phyloP scores from a whole-genome alignment of 768 basidiomycete genomes.

The Plicaturopsis crispa region DNA sequence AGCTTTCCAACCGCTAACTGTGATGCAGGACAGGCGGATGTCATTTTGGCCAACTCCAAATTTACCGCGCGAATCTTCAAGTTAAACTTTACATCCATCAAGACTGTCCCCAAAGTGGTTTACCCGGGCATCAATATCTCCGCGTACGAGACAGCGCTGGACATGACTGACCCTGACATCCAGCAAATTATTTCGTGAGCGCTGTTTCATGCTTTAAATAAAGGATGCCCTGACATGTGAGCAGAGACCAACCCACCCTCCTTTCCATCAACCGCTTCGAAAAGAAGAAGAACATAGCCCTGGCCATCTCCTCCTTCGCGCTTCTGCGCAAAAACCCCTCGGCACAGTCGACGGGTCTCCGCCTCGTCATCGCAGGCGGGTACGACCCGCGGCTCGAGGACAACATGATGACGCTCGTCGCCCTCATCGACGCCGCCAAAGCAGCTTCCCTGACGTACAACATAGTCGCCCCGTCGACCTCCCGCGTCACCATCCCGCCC shows the following conservation, averaged over 20 bases:
- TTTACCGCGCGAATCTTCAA: slow-evolving; percentile 84
- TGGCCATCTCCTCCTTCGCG: slow-evolving; percentile 79
- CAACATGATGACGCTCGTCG: slow-evolving; percentile 63
- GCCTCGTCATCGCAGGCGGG: slow-evolving; percentile 83
- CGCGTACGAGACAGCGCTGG: slow-evolving; percentile 49
- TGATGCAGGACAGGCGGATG: slow-evolving; percentile 72
- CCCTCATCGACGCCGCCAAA: slow-evolving; percentile 53
- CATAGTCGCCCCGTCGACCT: slow-evolving; percentile 42
- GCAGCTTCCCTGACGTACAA: slow-evolving; percentile 49
- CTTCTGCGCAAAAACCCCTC: slow-evolving; percentile 29
- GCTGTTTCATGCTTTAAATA: neutral
- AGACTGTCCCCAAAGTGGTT: slow-evolving; percentile 62
- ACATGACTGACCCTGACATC: slow-evolving; percentile 42
- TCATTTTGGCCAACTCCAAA: slow-evolving; percentile 84
- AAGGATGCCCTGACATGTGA: slow-evolving; percentile 3
- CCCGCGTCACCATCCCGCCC: slow-evolving; percentile 30
- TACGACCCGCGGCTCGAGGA: slow-evolving; percentile 86
- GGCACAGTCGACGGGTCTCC: slow-evolving; percentile 27
- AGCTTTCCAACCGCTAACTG: slow-evolving; percentile 1
- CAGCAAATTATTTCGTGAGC: slow-evolving; percentile 41
- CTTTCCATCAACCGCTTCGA: slow-evolving; percentile 94
- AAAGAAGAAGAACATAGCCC: slow-evolving; percentile 82
- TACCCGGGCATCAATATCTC: slow-evolving; percentile 89
- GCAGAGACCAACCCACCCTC: slow-evolving; percentile 61
- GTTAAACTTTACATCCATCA: slow-evolving; percentile 65